These are phyloP conservation scores for Moricandia arvensis DNA, from an alignment of 345 rosid genomes.

Conservation along the genomic window DNA sequence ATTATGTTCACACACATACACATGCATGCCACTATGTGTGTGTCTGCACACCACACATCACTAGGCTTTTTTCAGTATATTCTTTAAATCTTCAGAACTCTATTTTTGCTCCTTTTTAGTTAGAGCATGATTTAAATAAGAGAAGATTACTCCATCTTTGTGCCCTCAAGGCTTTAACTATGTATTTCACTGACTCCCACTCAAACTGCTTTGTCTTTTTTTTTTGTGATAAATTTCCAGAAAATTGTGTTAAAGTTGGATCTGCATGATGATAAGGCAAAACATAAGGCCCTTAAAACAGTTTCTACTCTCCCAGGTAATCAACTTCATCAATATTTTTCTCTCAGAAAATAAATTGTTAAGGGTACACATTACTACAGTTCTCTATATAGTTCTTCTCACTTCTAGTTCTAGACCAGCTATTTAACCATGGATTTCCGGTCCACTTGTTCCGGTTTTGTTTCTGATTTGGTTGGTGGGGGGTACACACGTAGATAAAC, in stretches of 20 bases:
- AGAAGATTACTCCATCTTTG: background rate
- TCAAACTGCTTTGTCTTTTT: background rate
- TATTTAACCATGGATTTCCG: background rate
- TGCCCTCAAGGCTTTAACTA: background rate
- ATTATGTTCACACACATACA: background rate
- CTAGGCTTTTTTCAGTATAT: background rate
- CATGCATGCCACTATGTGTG: background rate
- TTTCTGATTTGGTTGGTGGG: constrained; percentile 22
- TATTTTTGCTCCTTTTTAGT: background rate
- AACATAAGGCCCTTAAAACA: constrained; percentile 83
- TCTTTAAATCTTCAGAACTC: background rate
- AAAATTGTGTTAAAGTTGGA: constrained; percentile 77
- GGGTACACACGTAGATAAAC: background rate
- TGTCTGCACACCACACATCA: background rate
- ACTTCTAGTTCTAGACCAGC: background rate
- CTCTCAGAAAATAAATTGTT: background rate
- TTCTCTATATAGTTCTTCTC: background rate
- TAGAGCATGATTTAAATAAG: background rate
- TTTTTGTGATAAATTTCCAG: constrained; percentile 41
- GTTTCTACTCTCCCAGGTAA: constrained; percentile 83
- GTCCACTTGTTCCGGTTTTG: constrained; percentile 14
- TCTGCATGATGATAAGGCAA: constrained; percentile 68
- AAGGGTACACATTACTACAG: background rate
- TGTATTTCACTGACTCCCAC: background rate
- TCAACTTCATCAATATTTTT: background rate